Evolutionary conservation across 78 protist genomes (phyloP).

Genomic region (Isochrysis galbana): DNA sequence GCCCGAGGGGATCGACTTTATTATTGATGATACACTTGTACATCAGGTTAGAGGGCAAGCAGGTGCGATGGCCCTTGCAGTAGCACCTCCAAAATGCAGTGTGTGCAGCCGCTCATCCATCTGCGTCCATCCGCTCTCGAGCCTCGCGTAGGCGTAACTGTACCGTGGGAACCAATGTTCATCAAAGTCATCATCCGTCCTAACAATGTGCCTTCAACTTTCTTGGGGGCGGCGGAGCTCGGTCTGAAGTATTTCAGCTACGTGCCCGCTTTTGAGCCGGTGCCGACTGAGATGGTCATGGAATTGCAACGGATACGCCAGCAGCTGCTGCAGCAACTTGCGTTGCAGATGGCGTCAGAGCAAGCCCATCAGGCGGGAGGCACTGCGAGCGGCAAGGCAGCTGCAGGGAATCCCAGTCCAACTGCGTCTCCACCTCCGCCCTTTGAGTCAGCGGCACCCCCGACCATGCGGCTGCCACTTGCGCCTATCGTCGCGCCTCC

Average conservation of each 20-base stretch:
- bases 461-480: too few species aligned
- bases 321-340: too few species aligned
- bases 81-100: neutral
- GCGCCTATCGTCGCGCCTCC: too few species aligned
- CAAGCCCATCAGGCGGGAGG: too few species aligned
- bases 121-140: neutral
- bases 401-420: too few species aligned
- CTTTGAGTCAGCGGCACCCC: too few species aligned
- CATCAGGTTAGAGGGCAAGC: neutral
- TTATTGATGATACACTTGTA: neutral
- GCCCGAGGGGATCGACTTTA: neutral
- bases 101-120: neutral
- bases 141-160: neutral
- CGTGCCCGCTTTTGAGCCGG: neutral
- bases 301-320: too few species aligned
- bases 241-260: neutral
- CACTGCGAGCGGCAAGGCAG: too few species aligned
- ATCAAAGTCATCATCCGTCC: neutral
- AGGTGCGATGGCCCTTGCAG: neutral
- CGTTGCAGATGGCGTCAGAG: too few species aligned
- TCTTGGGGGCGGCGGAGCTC: slow-evolving; percentile 8
- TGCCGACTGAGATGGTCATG: too few species aligned
- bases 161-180: slow-evolving; percentile 10
- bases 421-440: too few species aligned
- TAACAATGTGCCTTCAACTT: neutral